phyloP scores from a whole-genome alignment of 2,329 filamentous ascomycete species.

The Pseudogymnoascus verrucosus region DNA sequence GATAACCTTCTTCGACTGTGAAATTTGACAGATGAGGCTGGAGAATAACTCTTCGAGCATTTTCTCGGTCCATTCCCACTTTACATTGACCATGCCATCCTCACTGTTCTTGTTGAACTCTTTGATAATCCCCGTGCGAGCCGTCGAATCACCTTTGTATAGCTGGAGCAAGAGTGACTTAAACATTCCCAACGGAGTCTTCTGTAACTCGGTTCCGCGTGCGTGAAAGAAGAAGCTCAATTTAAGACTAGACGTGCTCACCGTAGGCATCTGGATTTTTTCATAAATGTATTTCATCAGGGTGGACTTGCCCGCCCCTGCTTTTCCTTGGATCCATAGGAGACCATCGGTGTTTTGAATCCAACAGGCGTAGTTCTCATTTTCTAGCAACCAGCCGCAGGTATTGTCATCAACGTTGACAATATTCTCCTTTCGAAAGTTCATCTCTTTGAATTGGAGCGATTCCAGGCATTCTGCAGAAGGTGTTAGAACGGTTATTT shows the following conservation, averaged over 20 bases:
- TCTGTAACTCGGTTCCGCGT: background rate
- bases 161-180: background rate
- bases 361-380: background rate
- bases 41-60: constrained; percentile 21
- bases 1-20: background rate
- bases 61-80: constrained; percentile 15
- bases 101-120: background rate
- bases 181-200: background rate
- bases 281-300: constrained; percentile 11
- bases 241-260: constrained; percentile 17
- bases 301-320: constrained; percentile 14
- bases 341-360: constrained; percentile 6
- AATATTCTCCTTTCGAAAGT: background rate
- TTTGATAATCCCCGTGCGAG: background rate
- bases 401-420: background rate
- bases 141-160: background rate
- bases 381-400: constrained; percentile 9
- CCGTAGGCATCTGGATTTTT: constrained; percentile 9
- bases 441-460: background rate
- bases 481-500: background rate
- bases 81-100: background rate
- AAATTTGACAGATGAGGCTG: constrained; percentile 14
- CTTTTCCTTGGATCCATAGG: constrained; percentile 14
- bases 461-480: background rate
- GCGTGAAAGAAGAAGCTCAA: constrained; percentile 10